Evolutionary conservation across 2,329 filamentous ascomycete genomes (phyloP).

Genomic region (Diaporthe citri): DNA sequence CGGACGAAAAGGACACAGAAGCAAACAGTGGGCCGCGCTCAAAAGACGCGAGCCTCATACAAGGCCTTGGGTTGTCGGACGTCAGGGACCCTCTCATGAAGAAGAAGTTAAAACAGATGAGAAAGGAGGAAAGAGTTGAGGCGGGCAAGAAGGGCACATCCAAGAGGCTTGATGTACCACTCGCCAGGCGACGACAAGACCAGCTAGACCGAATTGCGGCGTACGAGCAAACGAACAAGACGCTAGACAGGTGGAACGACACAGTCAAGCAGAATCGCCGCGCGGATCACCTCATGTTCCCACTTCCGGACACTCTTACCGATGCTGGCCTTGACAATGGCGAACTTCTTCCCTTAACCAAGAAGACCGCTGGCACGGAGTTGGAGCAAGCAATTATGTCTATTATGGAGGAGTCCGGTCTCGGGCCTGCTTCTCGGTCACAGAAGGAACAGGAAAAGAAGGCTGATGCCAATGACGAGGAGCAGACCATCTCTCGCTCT

Average conservation of each 20-base stretch:
- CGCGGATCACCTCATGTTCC: conserved; percentile 91
- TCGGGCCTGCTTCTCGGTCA: conserved; percentile 64
- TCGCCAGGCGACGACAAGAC: conserved; percentile 89
- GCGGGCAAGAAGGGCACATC: conserved; percentile 67
- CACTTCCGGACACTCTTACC: conserved; percentile 79
- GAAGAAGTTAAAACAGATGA: conserved; percentile 82
- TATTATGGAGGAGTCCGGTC: conserved; percentile 90
- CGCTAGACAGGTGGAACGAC: conserved; percentile 90
- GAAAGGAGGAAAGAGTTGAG: conserved; percentile 67
- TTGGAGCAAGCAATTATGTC: conserved; percentile 88
- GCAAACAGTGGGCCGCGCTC: conserved; percentile 60
- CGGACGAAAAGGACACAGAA: conserved; percentile 66
- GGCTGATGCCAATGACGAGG: conserved; percentile 74
- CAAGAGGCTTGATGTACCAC: conserved; percentile 83
- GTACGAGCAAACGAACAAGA: conserved; percentile 92
- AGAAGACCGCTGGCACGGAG: conserved; percentile 78
- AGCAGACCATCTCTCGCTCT: conserved; percentile 75
- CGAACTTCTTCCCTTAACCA: conserved; percentile 74
- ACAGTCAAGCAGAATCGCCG: conserved; percentile 95
- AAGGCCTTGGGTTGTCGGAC: conserved; percentile 79
- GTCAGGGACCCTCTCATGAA: conserved; percentile 82
- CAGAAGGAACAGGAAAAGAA: conserved; percentile 71
- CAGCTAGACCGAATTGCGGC: conserved; percentile 84
- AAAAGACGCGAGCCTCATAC: conserved; percentile 78
- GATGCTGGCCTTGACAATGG: conserved; percentile 70